Evolutionary conservation across 2,329 filamentous ascomycete genomes (phyloP).

Genomic region (Biscogniauxia marginata): DNA sequence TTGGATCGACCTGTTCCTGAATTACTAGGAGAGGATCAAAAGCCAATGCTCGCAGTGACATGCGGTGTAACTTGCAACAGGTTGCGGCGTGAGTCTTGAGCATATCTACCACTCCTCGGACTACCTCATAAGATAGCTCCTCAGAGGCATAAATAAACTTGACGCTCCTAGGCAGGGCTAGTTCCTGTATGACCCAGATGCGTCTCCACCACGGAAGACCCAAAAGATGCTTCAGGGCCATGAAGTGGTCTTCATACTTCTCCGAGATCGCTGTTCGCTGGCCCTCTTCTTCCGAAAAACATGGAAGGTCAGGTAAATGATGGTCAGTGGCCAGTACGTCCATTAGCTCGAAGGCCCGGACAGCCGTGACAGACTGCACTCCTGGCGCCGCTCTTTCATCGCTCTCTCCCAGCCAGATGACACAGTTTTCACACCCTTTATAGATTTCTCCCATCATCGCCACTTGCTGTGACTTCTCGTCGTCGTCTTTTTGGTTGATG

Average conservation of each 20-base stretch:
- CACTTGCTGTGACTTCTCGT: slow-evolving; percentile 7
- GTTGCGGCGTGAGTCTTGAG: background rate
- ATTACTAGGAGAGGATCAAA: background rate
- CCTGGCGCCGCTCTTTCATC: background rate
- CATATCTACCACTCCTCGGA: background rate
- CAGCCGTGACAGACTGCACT: background rate
- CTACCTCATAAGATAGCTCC: background rate
- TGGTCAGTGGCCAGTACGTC: background rate
- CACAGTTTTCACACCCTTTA: background rate
- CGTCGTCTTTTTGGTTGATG: slow-evolving; percentile 7
- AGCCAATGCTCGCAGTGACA: background rate
- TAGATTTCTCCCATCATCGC: slow-evolving; percentile 8
- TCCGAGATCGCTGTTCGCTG: background rate
- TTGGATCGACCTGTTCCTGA: background rate
- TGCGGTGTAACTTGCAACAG: slow-evolving; percentile 1
- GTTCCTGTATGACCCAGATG: slow-evolving; percentile 11
- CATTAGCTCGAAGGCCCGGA: slow-evolving; percentile 1
- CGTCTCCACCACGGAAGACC: slow-evolving; percentile 8
- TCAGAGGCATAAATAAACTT: slow-evolving; percentile 5
- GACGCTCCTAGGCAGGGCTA: slow-evolving; percentile 2
- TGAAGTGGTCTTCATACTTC: slow-evolving; percentile 3
- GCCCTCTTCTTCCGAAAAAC: background rate
- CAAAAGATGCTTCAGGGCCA: background rate
- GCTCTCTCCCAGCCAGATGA: slow-evolving; percentile 6
- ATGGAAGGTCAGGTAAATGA: slow-evolving; percentile 3